Percentiles rank a stretch among this genome's conserved stretches.
Evolutionary conservation across 164 flowering plant species (phyloP).

Genomic region (Magnolia sinica): DNA sequence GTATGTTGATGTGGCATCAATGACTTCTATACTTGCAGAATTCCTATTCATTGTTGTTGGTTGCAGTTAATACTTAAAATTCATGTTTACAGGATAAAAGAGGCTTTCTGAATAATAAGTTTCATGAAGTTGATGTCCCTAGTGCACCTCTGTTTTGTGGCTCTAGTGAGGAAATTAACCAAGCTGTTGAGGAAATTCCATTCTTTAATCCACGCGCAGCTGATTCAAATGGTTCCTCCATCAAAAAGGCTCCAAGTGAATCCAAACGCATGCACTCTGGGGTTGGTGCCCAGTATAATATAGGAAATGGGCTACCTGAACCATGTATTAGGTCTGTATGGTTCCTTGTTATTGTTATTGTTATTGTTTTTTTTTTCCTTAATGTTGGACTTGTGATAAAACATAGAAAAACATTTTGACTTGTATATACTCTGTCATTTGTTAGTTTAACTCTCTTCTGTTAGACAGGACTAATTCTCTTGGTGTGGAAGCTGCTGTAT

Average conservation of each 20-base stretch:
- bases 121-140: conserved; percentile 50
- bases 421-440: neutral
- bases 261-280: conserved; percentile 12
- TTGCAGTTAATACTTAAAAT: neutral
- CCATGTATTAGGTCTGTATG: conserved; percentile 39
- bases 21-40: conserved; percentile 4
- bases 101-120: conserved; percentile 25
- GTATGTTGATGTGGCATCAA: neutral
- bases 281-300: conserved; percentile 15
- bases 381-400: neutral
- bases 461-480: conserved; percentile 36
- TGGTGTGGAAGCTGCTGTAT: conserved; percentile 42
- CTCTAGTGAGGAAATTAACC: conserved; percentile 41
- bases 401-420: neutral
- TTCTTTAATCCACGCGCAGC: conserved; percentile 16
- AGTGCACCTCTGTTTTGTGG: conserved; percentile 76
- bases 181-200: conserved; percentile 22
- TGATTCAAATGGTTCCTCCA: conserved; percentile 14
- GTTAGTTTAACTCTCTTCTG: neutral
- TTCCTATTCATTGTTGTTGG: neutral
- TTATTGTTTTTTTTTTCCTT: neutral
- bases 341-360: too few species aligned
- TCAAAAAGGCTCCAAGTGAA: conserved; percentile 10
- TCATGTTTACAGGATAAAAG: conserved; percentile 7
- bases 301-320: conserved; percentile 23